A percentile compares a stretch with the other conserved stretches of the same genome.
These are phyloP conservation scores for Agroathelia rolfsii DNA, from an alignment of 1,284 basidiomycete genomes.

Conservation along the genomic window DNA sequence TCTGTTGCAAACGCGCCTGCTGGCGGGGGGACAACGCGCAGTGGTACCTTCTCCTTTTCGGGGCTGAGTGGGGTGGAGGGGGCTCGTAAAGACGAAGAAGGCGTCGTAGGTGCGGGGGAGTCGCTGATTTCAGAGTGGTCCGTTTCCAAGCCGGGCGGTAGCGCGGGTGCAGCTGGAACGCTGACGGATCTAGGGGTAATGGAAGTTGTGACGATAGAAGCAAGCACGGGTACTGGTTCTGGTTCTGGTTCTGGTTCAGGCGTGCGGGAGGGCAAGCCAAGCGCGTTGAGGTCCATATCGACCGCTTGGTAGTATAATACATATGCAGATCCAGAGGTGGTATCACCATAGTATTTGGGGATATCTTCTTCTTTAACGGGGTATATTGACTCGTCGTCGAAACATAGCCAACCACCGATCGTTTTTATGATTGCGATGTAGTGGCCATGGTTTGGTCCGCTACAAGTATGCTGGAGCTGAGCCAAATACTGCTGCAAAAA, in stretches of 20 bases:
- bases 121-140: slow-evolving; percentile 26
- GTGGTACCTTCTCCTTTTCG: slow-evolving; percentile 10
- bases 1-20: slow-evolving; percentile 7
- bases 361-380: slow-evolving; percentile 86
- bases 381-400: slow-evolving; percentile 91
- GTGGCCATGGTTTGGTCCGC: slow-evolving; percentile 94
- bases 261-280: slow-evolving; percentile 46
- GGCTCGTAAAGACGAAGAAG: slow-evolving; percentile 15
- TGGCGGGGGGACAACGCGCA: slow-evolving; percentile 4
- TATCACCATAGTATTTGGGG: slow-evolving; percentile 90
- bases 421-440: slow-evolving; percentile 94
- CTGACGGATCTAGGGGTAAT: slow-evolving; percentile 13
- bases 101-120: slow-evolving; percentile 18
- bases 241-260: slow-evolving; percentile 16
- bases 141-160: slow-evolving; percentile 45
- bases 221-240: slow-evolving; percentile 15
- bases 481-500: slow-evolving; percentile 11
- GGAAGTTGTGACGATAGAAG: slow-evolving; percentile 11
- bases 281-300: slow-evolving; percentile 64
- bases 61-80: slow-evolving; percentile 13
- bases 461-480: slow-evolving; percentile 24
- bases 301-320: slow-evolving; percentile 96
- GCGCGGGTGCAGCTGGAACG: slow-evolving; percentile 18
- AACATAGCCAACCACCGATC: slow-evolving; percentile 79
- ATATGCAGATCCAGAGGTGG: slow-evolving; percentile 83